phyloP scores from a whole-genome alignment of 495 filamentous ascomycete genomes.

The Lasiosphaeris hirsuta region DNA sequence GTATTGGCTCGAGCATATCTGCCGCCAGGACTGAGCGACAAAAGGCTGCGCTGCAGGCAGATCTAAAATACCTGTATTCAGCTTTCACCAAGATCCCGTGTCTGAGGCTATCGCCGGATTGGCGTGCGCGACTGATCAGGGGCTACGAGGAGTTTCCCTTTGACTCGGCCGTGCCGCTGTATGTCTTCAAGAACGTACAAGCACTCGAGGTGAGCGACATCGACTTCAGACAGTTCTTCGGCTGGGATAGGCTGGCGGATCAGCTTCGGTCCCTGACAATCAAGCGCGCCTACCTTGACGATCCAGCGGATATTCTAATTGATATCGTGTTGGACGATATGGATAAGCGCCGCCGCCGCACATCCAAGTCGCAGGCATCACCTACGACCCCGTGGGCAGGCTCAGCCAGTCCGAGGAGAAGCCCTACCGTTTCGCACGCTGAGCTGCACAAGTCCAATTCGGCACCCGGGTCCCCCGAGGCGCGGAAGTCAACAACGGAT shows the following conservation, averaged over 20 bases:
- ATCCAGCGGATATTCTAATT: slow-evolving; percentile 83
- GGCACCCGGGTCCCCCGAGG: slow-evolving; percentile 63
- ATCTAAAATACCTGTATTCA: slow-evolving; percentile 94
- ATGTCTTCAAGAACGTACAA: slow-evolving; percentile 94
- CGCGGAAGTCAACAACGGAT: slow-evolving; percentile 43
- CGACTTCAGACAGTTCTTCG: slow-evolving; percentile 94
- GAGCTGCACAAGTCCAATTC: slow-evolving; percentile 58
- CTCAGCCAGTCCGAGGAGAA: slow-evolving; percentile 55
- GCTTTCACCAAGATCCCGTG: slow-evolving; percentile 98
- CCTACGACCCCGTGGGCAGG: slow-evolving; percentile 65
- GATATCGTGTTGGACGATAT: slow-evolving; percentile 95
- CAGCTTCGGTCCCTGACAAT: slow-evolving; percentile 86
- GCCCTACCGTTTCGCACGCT: slow-evolving; percentile 51
- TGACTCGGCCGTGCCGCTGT: slow-evolving; percentile 92
- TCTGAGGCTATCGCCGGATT: slow-evolving; percentile 81
- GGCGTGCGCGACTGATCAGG: slow-evolving; percentile 78
- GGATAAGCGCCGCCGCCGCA: slow-evolving; percentile 82
- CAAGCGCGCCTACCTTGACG: slow-evolving; percentile 81
- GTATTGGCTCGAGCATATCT: slow-evolving; percentile 69
- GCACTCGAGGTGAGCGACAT: slow-evolving; percentile 90
- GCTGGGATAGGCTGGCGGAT: slow-evolving; percentile 91
- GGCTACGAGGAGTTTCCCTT: slow-evolving; percentile 98
- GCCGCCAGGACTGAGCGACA: slow-evolving; percentile 79
- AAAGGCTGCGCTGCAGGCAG: slow-evolving; percentile 76
- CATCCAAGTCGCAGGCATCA: slow-evolving; percentile 78